Percentiles rank a stretch among this genome's conserved stretches.
Conservation (phyloP, 257 asterid genomes). For the Jasminum sambac region DNA sequence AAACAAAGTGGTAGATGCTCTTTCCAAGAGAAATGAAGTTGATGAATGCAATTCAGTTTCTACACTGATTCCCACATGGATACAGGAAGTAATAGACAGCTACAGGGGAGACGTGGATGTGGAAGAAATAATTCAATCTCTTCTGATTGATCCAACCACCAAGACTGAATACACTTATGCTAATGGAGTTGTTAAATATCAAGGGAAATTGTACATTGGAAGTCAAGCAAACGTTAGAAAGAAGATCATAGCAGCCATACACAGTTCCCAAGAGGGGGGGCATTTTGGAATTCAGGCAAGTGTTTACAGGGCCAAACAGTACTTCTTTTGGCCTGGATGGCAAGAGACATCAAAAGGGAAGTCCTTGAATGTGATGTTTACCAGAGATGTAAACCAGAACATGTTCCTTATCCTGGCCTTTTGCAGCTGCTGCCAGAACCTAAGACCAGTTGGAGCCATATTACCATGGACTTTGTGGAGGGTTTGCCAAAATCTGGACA, state of each 20-base stretch:
- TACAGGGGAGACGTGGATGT: neutral
- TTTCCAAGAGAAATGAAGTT: neutral
- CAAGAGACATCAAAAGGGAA: neutral
- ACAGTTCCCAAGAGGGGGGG: neutral
- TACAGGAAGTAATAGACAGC: neutral
- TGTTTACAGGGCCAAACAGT: neutral
- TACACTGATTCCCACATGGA: neutral
- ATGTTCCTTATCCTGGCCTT: neutral
- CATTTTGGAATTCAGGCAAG: neutral
- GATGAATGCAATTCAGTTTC: neutral
- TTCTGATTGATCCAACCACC: no score
- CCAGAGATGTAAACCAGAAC: neutral
- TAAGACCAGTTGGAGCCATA: neutral
- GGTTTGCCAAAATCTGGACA: neutral
- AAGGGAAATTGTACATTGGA: neutral
- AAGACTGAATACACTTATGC: no score
- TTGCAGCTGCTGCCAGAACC: neutral
- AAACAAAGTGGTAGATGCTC: neutral
- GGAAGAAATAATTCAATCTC: no score
- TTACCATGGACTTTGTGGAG: conserved; percentile 2
- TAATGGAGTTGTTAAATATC: neutral
- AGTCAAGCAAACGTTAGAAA: neutral
- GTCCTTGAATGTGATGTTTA: neutral
- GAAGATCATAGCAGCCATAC: no score
- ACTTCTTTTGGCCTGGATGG: neutral